These are phyloP conservation scores for Pyrenophora tritici-repentis DNA, from an alignment of 2,329 filamentous ascomycete genomes.

Conservation along the genomic window DNA sequence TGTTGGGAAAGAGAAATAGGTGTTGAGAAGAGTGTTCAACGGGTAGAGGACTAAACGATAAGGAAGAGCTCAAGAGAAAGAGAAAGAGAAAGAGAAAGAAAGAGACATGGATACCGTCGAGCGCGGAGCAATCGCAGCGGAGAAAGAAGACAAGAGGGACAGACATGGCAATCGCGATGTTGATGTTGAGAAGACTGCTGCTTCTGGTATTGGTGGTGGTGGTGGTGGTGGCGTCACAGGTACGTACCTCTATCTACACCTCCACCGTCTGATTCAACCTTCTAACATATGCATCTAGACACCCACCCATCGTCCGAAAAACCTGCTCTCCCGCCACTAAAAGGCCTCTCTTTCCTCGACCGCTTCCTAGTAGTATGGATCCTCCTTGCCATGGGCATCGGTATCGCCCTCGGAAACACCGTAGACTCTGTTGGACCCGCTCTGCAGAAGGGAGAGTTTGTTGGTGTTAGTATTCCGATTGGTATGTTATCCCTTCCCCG, in stretches of 20 bases:
- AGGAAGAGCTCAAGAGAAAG: too few species aligned
- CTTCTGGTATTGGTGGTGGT: too few species aligned
- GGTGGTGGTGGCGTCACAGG: background rate
- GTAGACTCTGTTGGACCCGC: constrained; percentile 65
- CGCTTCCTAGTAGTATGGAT: constrained; percentile 65
- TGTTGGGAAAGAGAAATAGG: too few species aligned
- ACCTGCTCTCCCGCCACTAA: constrained; percentile 35
- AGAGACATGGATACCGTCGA: constrained; percentile 24
- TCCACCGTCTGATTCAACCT: too few species aligned
- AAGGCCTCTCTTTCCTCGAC: constrained; percentile 52
- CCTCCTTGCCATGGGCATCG: constrained; percentile 75
- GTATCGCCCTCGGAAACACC: constrained; percentile 77
- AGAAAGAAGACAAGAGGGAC: background rate
- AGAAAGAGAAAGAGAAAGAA: too few species aligned
- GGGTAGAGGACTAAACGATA: too few species aligned
- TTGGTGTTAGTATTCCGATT: constrained; percentile 71
- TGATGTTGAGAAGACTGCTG: constrained; percentile 18
- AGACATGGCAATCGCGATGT: background rate
- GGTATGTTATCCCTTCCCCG: constrained; percentile 49
- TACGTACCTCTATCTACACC: too few species aligned
- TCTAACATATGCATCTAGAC: too few species aligned
- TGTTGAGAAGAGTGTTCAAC: too few species aligned
- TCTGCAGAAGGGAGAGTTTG: constrained; percentile 73
- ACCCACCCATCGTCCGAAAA: background rate
- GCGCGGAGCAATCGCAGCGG: constrained; percentile 11